These are phyloP conservation scores for Penicillium griseofulvum DNA, from an alignment of 2,329 filamentous ascomycete genomes.

Conservation along the genomic window DNA sequence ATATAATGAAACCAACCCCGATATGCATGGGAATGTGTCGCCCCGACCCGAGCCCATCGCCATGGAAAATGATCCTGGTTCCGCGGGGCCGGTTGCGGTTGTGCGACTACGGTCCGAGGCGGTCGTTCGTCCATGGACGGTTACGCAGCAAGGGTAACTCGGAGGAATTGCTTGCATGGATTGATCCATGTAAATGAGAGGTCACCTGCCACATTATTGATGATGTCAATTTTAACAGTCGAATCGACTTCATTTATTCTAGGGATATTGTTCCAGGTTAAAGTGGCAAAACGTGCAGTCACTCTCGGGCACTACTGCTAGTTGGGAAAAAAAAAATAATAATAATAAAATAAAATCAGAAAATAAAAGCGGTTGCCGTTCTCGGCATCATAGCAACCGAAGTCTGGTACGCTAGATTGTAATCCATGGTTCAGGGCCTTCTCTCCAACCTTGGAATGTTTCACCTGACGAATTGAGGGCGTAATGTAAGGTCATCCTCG, in stretches of 20 bases:
- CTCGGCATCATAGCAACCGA: slow-evolving; percentile 6
- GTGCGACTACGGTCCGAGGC: slow-evolving; percentile 37
- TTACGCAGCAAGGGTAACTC: slow-evolving; percentile 8
- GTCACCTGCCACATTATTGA: slow-evolving; percentile 9
- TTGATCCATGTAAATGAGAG: slow-evolving; percentile 10
- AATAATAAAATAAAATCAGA: background rate
- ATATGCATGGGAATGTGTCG: slow-evolving; percentile 12
- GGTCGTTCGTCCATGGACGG: slow-evolving; percentile 23
- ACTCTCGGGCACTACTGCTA: slow-evolving; percentile 4
- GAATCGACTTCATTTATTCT: background rate
- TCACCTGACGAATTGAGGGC: background rate
- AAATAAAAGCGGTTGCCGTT: slow-evolving; percentile 8
- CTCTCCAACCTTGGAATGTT: background rate
- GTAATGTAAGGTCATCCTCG: slow-evolving; percentile 2
- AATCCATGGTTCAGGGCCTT: slow-evolving; percentile 6
- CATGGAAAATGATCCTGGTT: slow-evolving; percentile 26
- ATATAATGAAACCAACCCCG: background rate
- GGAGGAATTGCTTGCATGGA: slow-evolving; percentile 16
- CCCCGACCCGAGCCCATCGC: slow-evolving; percentile 27
- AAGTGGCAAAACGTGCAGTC: slow-evolving; percentile 1
- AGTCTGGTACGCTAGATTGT: slow-evolving; percentile 8
- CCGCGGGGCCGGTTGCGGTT: slow-evolving; percentile 30
- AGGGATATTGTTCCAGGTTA: background rate
- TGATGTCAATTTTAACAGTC: slow-evolving; percentile 8
- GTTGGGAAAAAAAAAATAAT: background rate